Base-by-base conservation (phyloP, 2,329 filamentous ascomycete species). In the Ascochyta pisi region DNA sequence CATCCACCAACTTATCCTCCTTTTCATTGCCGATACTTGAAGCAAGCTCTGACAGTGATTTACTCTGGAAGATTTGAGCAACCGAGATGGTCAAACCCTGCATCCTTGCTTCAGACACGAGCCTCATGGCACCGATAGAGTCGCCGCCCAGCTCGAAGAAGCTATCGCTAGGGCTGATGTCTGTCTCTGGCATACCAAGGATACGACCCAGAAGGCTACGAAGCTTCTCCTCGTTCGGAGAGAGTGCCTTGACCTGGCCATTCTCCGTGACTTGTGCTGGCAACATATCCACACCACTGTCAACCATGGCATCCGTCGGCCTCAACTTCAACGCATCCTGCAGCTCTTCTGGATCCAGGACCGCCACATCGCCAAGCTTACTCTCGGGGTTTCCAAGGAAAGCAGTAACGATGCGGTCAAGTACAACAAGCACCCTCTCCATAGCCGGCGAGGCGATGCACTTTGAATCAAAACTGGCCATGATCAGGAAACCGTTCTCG, bases 391-490 rank as follows among this genome's bases (percentile, higher is more conserved):
- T 44, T 69, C 76, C 73, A 42, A 82, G 81, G 23, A 89, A 77
- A 22, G 81, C 73, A 38, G 79, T 77, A 0, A 81, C 78, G n/a
- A 84, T 78, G 3, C 77, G 74, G 31, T 80, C 80, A 22, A 89
- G 77, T 49, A 85, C 81, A 2, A 76, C 68, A 22, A 87, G 74
- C 3, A 83, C 82, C 29, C 78, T 77, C 63, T 86, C 76, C 74
- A 87, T 84, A 16, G 81, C 78, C 23, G 76, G 72, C 29, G 75
- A 77, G 16, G 77, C 76, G 16, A 89, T 81, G 0, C 82, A 81
- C n/a, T 82, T 82, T 22, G 85, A 85, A 65, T 89, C 86, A 63
- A 88, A 88, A 63, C 86, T 87, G 0, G 86, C 85, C 76, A 86
- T 86, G 52, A 86, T 77, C 15, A 83, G 71, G 66, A 89, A 84